Conservation (phyloP, 257 asterid species). For the Solanum stenotomum region DNA sequence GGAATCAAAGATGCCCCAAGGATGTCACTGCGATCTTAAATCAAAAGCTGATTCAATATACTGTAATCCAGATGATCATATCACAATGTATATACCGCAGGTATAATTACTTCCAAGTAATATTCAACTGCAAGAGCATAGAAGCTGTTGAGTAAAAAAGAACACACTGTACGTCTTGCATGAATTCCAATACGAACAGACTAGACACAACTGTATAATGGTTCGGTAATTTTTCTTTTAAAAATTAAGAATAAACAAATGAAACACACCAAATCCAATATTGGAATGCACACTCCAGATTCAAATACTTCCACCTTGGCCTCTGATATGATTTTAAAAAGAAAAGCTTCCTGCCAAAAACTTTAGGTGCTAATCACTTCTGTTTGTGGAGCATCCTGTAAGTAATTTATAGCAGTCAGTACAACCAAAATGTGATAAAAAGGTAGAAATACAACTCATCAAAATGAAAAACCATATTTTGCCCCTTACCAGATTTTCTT, state of each 20-base stretch:
- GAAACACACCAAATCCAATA: neutral
- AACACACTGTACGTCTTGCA: neutral
- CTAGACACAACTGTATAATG: neutral
- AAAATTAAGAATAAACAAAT: neutral
- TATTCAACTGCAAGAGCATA: neutral
- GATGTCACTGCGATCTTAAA: neutral
- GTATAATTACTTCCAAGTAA: neutral
- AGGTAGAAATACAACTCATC: neutral
- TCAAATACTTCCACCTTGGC: neutral
- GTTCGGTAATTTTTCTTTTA: neutral
- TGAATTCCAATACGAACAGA: neutral
- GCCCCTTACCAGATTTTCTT: constrained; percentile 66
- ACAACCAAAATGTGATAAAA: neutral
- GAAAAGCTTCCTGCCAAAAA: neutral
- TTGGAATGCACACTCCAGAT: neutral
- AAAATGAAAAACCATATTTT: neutral
- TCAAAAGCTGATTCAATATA: neutral
- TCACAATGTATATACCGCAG: neutral
- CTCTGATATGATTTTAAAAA: neutral
- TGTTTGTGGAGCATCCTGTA: constrained; percentile 30
- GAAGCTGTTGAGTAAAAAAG: neutral
- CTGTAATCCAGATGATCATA: neutral
- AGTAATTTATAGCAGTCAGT: neutral
- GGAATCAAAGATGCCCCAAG: neutral
- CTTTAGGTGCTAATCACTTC: constrained; percentile 19